A percentile compares a stretch with the other conserved stretches of the same genome.
These are phyloP conservation scores for Cercospora sp. DNA, from an alignment of 2,329 filamentous ascomycete species.

Conservation along the genomic window DNA sequence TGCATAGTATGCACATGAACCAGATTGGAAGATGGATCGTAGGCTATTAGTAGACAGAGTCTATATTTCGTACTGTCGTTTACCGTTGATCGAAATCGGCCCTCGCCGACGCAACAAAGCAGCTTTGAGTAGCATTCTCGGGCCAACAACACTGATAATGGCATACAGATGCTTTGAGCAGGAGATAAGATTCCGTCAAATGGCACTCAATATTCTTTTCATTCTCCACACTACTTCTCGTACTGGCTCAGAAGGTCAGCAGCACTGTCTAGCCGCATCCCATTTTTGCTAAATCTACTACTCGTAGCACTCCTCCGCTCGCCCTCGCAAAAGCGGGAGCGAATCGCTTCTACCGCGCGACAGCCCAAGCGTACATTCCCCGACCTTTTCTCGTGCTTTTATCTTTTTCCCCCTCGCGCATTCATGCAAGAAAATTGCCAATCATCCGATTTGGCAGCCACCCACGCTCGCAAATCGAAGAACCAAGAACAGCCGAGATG, in stretches of 20 bases:
- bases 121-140: not conserved
- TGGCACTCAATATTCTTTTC: not conserved
- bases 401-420: not conserved
- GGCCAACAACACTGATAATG: not conserved
- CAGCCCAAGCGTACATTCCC: not conserved
- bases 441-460: not conserved
- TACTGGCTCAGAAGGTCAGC: not conserved
- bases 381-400: not conserved
- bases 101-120: too few relatives aligned
- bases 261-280: conserved; percentile 1
- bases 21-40: not conserved
- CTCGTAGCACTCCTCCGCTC: not conserved
- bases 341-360: not conserved
- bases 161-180: not conserved
- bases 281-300: not conserved
- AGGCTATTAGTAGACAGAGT: not conserved
- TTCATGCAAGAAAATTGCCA: not conserved
- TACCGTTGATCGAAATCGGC: not conserved
- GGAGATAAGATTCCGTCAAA: not conserved
- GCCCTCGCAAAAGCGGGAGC: not conserved
- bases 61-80: not conserved
- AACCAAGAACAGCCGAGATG: not conserved
- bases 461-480: not conserved
- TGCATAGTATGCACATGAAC: not conserved
- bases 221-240: not conserved